Base-by-base conservation (phyloP, 441 rosid species). In the Jatropha podagrica region DNA sequence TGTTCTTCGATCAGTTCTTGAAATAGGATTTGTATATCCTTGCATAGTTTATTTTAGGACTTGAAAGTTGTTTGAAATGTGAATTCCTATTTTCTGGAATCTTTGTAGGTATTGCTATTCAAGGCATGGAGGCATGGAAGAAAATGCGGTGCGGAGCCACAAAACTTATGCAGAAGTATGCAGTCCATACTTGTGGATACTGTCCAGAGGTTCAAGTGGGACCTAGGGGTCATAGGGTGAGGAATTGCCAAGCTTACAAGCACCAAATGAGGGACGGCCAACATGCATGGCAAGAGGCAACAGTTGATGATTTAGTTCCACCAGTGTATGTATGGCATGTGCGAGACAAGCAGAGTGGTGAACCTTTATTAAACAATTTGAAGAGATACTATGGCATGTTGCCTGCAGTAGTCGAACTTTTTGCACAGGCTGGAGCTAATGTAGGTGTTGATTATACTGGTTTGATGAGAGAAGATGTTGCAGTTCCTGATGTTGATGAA, bases 181-280 rank as follows among this genome's bases (percentile, higher is more conserved):
- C 79, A 6, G 84, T 86, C 62, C 84, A 82, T 74, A 78, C 87
- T 37, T 88, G 92, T 68, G 92, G 88, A 65, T 85, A 86, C 77
- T 86, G 91, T 65, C 68, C 74, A 1, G 91, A 83, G 76, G 84
- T 86, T 62, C 90, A 83, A 67, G 86, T 88, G 0, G 87, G 85
- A 58, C 84, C 85, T 38, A 83, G 77, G 83, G 91, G 88, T 27
- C 89, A 88, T 65, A 81, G 78, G 61, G 89, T 86, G n/a, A 84
- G 89, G 79, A 82, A 77, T 48, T 86, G 87, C 75, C 78, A 83
- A 44, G 86, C 86, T 55, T 81, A 77, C 77, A 88, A 86, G 84
- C 89, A 85, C 74, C 89, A 88, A 80, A 80, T 82, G 86, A 82
- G 88, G 77, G 91, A 86, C 56, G 91, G 91, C 20, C 87, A 88